Percentiles rank a stretch among this genome's conserved stretches.
These are phyloP conservation scores for Bruguiera gymnorhiza DNA, from an alignment of 345 rosid species.

Conservation along the genomic window DNA sequence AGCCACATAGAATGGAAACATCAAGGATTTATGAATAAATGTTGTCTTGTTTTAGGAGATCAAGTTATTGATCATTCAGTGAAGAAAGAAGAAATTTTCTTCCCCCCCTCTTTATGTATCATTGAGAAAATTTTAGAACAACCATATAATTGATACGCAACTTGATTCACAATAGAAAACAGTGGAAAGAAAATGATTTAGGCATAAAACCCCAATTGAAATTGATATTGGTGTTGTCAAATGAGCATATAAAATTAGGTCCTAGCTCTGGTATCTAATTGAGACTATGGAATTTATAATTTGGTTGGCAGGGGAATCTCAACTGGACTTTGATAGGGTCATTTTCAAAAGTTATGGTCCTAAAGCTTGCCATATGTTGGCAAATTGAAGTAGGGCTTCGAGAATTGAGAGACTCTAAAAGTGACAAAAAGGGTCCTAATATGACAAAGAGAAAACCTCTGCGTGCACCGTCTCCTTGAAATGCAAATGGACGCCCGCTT, in stretches of 20 bases:
- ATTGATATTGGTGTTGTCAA: too few relatives aligned
- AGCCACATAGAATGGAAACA: not conserved
- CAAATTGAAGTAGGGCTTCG: not conserved
- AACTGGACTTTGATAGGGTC: not conserved
- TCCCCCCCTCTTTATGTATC: too few relatives aligned
- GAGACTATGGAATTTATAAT: not conserved
- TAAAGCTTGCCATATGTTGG: not conserved
- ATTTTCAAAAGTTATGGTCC: not conserved
- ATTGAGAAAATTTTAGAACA: too few relatives aligned
- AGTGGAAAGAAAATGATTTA: too few relatives aligned
- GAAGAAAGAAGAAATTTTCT: too few relatives aligned
- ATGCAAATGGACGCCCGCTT: not conserved
- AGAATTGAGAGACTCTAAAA: not conserved
- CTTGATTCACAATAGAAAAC: too few relatives aligned
- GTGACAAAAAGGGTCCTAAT: not conserved
- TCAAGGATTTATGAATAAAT: too few relatives aligned
- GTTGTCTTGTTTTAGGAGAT: too few relatives aligned
- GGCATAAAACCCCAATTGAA: too few relatives aligned
- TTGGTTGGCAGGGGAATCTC: not conserved
- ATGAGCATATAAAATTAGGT: not conserved
- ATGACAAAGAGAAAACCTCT: not conserved
- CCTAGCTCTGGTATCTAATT: not conserved
- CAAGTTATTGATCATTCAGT: too few relatives aligned
- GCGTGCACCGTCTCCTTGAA: not conserved
- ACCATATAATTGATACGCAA: too few relatives aligned